Percentiles rank a stretch among this genome's conserved stretches.
phyloP scores from a whole-genome alignment of 2,329 filamentous ascomycete species.

The Trematosphaeria pertusa region DNA sequence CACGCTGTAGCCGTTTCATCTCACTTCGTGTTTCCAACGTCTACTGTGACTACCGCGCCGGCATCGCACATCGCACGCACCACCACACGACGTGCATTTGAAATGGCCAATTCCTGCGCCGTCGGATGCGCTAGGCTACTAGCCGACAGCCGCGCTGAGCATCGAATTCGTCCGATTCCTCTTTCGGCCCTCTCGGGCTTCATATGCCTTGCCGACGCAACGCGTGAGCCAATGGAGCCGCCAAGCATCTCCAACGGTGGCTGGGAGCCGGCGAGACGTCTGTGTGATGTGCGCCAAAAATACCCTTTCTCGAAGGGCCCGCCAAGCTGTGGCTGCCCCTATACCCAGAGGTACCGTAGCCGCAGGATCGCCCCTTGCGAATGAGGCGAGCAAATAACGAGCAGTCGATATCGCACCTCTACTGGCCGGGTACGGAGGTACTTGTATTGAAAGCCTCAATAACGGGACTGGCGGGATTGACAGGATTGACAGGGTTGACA shows the following conservation, averaged over 20 bases:
- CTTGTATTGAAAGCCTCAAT: constrained; percentile 6
- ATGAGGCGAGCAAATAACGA: constrained; percentile 10
- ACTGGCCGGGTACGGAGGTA: neutral
- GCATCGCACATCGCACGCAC: no score
- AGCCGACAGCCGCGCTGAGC: no score
- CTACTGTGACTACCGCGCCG: no score
- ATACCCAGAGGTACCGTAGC: constrained; percentile 1
- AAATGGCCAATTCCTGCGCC: no score
- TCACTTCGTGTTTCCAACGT: neutral
- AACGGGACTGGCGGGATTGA: neutral
- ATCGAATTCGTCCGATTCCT: no score
- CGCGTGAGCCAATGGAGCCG: neutral
- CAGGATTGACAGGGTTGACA: neutral
- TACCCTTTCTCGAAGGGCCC: constrained; percentile 2
- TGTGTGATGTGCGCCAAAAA: constrained; percentile 2
- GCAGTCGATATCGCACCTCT: constrained; percentile 7
- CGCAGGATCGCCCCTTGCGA: constrained; percentile 9
- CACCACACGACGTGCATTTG: no score
- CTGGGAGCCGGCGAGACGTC: neutral
- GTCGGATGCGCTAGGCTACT: no score
- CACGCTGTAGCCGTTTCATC: neutral
- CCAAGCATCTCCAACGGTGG: constrained; percentile 2
- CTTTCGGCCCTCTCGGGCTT: no score
- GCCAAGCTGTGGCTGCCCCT: constrained; percentile 10
- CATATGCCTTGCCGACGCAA: neutral